Evolutionary conservation across 352 stramenopile genomes (phyloP), one percentile per base, ranked within the genome.

Genomic region (Globisporangium cylindrosporum): DNA sequence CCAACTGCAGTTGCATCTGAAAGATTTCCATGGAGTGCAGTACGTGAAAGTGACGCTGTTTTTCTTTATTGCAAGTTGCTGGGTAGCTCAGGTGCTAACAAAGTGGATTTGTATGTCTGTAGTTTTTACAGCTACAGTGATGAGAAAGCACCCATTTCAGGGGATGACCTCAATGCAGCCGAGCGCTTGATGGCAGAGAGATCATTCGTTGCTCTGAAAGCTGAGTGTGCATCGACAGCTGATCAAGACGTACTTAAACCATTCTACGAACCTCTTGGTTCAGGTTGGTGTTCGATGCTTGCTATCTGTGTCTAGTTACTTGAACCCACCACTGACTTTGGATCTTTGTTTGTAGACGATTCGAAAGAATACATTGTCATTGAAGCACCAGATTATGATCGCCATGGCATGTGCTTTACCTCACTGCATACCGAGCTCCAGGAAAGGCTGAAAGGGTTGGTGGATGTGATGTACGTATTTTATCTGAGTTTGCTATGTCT

Each of bases 311-410:
- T 27, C 25, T 9, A 7, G 14, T 20, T 46, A 14, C 38, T 46
- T 20, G 12, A 49, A 15, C 34, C 12, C 15, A 18, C 41, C 14
- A 27, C 32, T 51, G 20, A 27, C 9, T 29, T 8, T 24, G 20
- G 49, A 22, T 51, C 8, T 68, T 48, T 58, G 24, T 43, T 12
- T 14, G 1, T 55, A 86, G 78, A 86, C 66, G 29, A 62, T 55
- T 54, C 60, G 3, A 86, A 80, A 65, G 58, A 62, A 53, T 83
- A 71, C 34, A 64, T 86, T 12, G 48, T 82, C 22, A 38, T 86
- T 25, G 65, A 73, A 36, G 60, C 72, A 18, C 56, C 69, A 3
- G 70, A 86, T 14, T 73, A 80, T 49, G 66, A 77, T 48, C 27
- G 27, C 27, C 55, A 63, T 41, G 55, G 63, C 8, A 27, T 29